Evolutionary conservation across 75 land plant genomes (phyloP).

Genomic region (Pinus tabuliformis): DNA sequence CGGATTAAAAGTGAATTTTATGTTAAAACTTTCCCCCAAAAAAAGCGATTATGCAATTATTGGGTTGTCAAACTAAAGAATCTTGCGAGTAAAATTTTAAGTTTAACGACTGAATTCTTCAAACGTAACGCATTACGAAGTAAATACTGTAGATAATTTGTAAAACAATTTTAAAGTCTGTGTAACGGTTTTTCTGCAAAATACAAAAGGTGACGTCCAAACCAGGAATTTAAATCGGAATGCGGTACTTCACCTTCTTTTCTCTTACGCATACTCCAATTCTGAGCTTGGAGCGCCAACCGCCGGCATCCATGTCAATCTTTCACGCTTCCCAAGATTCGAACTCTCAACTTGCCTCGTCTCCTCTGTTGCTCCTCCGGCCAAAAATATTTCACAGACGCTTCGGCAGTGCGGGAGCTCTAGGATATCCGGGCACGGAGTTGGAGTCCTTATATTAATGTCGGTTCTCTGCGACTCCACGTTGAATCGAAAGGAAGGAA

Average conservation of each 20-base stretch:
- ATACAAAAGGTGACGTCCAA: not conserved
- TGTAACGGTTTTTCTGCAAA: not conserved
- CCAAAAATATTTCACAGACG: too few species aligned
- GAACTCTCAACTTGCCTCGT: not conserved
- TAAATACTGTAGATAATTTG: not conserved
- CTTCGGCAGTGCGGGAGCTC: too few species aligned
- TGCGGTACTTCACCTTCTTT: conserved; percentile 82
- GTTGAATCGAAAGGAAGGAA: too few species aligned
- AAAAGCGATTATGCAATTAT: not conserved
- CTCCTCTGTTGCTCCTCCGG: not conserved
- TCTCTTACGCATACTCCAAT: conserved; percentile 97
- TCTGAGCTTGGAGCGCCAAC: conserved; percentile 34
- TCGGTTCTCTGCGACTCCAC: too few species aligned
- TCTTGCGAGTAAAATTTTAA: not conserved
- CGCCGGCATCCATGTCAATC: conserved; percentile 1
- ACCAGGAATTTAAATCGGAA: conserved; percentile 18
- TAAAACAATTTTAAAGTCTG: not conserved
- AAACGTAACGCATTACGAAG: conserved; percentile 1
- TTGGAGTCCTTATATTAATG: too few species aligned
- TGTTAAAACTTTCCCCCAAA: not conserved
- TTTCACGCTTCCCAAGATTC: not conserved
- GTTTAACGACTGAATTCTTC: not conserved
- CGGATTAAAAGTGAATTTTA: not conserved
- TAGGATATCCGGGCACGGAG: too few species aligned
- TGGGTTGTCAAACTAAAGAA: not conserved